Evolutionary conservation across 2,329 filamentous ascomycete genomes (phyloP), one percentile per base, ranked within the genome.

Genomic region (Cercospora berteroae): DNA sequence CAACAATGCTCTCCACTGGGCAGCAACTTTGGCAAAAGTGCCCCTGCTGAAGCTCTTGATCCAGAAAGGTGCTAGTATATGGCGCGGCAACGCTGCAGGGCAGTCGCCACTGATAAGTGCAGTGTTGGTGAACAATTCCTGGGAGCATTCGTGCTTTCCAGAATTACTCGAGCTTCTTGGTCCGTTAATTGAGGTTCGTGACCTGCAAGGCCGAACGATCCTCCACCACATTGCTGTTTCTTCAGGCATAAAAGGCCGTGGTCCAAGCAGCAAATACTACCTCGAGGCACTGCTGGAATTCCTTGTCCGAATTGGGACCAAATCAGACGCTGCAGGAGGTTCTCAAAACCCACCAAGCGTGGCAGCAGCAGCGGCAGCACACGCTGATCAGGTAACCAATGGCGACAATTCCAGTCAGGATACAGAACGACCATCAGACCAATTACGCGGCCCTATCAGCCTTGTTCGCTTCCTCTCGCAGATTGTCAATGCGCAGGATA

Each of bases 201-300:
- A 99, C 77, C 88, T 91, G 55, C 93, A 93, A 78, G 94, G 94
- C 8, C 87, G 95, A 42, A 98, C 94, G 0, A 93, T 98, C 13
- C 83, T 99, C 25, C 95, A 99, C 76, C 95, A 99, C 76, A 98
- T 99, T 74, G 94, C 95, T 5, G 89, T 98, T 36, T 96, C 95
- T 16, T 97, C 94, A 69, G 95, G 94, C 6, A 95, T 98, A 74
- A 97, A 97, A 77, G 94, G 94, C 6, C 89, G 95, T 59, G 94
- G 92, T 66, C 89, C 92, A 50, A 94, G 95, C 23, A 96, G 93
- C 77, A 92, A 94, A 71, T 97, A 98, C 78, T 99, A 99, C 75
- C 87, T 99, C 1, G 95, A 99, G 80, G 94, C 93, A 29, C 84
- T 99, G 10, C 84, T 99, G 0, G 94, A 97, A 77, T 98, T 96